Evolutionary conservation across 2,329 filamentous ascomycete species (phyloP).

Genomic region (Fusarium begoniae): DNA sequence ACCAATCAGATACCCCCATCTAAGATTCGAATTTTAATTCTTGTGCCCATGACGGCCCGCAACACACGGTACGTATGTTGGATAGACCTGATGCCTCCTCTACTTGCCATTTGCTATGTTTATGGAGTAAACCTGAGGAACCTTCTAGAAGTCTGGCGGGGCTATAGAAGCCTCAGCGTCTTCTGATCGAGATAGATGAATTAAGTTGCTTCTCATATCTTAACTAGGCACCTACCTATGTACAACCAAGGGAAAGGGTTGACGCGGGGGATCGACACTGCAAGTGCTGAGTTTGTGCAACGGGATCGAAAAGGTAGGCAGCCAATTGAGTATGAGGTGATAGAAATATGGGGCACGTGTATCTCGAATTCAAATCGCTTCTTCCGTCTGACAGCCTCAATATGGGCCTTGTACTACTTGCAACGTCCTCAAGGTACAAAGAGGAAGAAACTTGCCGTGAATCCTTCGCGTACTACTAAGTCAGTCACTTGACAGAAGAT

Average conservation of each 20-base stretch:
- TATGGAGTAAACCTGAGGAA: not conserved
- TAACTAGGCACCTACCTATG: too few relatives aligned
- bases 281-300: conserved; percentile 15
- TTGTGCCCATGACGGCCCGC: not conserved
- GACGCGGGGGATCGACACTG: conserved; percentile 35
- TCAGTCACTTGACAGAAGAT: not conserved
- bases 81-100: not conserved
- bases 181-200: not conserved
- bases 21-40: not conserved
- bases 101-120: not conserved
- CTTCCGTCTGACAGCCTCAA: not conserved
- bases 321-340: not conserved
- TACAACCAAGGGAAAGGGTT: conserved; percentile 6
- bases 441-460: not conserved
- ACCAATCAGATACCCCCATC: not conserved
- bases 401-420: not conserved
- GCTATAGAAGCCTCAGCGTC: not conserved
- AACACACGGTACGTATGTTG: not conserved
- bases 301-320: not conserved
- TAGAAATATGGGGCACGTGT: not conserved
- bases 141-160: not conserved
- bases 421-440: not conserved
- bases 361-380: not conserved
- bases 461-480: not conserved
- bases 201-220: not conserved